Evolutionary conservation across 768 basidiomycete genomes (phyloP), one percentile per base, ranked within the genome.

Genomic region (Phaeotremella skinneri): DNA sequence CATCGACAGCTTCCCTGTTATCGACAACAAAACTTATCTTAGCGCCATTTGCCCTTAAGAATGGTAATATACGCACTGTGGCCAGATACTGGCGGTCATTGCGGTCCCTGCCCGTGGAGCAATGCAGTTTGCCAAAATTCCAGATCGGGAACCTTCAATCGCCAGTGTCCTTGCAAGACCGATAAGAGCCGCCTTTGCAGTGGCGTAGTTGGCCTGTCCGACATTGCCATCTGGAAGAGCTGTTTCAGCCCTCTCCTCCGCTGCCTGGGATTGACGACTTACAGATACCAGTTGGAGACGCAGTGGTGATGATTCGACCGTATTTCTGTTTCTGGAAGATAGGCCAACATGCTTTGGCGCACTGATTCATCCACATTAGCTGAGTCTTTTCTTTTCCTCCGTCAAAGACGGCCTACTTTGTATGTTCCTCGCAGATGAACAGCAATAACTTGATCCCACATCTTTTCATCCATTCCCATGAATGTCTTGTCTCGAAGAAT

Each of bases 301-400:
- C 83, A n/a, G 92, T 97, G 29, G 89, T 94, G 52, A 98, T 83
- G 70, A 99, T 92, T 43, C 96, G 85, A 27, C 96, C 96, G 73
- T 86, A 96, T 78, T 91, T 91, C 76, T 98, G 94, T 79, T 91
- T 88, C 78, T 89, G 88, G 84, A 99, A 97, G 67, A 90, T 80
- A 0, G 93, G 91, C 96, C 96, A 99, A 25, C 90, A 87, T 4
- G 94, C 96, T 72, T 94, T 89, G 27, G 85, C 87, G 63, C 91
- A 92, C 88, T 91, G 59, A 5, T n/a, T n/a, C n/a, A 49, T 17
- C 7, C 39, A 3, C 4, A 49, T 43, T 52, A 48, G 59, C 42
- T 50, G 2, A 23, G 34, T 57, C 21, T 16, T 23, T 3, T 13
- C 6, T 6, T 29, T 31, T 1, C 32, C n/a, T 26, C 14, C 26